A percentile compares a stretch with the other conserved stretches of the same genome.
Evolutionary conservation across 768 basidiomycete genomes (phyloP).

Genomic region (Suillus fuscotomentosus): DNA sequence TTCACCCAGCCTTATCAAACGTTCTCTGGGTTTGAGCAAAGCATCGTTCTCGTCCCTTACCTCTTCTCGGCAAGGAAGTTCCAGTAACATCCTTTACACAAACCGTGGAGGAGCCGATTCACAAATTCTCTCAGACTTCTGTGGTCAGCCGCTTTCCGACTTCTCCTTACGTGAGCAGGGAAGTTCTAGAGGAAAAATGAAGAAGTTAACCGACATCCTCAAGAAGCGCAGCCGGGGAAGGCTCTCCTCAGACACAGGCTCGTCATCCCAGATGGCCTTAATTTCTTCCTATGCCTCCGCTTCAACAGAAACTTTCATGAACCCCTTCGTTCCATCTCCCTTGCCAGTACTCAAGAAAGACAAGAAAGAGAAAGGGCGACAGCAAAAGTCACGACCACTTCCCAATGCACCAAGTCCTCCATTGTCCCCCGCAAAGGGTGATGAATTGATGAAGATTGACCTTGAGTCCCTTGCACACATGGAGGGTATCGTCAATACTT

Average conservation of each 20-base stretch:
- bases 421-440: constrained; percentile 20
- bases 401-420: constrained; percentile 22
- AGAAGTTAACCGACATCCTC: constrained; percentile 33
- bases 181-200: constrained; percentile 29
- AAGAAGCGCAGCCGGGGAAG: constrained; percentile 39
- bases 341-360: constrained; percentile 26
- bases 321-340: constrained; percentile 11
- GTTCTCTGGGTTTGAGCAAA: constrained; percentile 28
- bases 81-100: constrained; percentile 27
- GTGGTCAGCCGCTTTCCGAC: constrained; percentile 31
- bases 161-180: constrained; percentile 33
- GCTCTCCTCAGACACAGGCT: constrained; percentile 31
- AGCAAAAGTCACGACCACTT: constrained; percentile 16
- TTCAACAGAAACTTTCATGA: not conserved
- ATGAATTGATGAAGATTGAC: constrained; percentile 19
- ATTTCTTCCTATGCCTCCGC: constrained; percentile 6
- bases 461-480: constrained; percentile 50
- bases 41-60: constrained; percentile 37
- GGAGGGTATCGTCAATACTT: constrained; percentile 73
- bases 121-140: constrained; percentile 25
- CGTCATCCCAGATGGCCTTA: not conserved
- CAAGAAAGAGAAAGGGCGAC: constrained; percentile 32
- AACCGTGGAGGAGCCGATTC: constrained; percentile 27
- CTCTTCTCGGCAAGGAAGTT: constrained; percentile 32
- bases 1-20: constrained; percentile 15